Percentiles rank a stretch among this genome's conserved stretches.
These are phyloP conservation scores for Stereum hirsutum DNA, from an alignment of 1,284 basidiomycete species.

Conservation along the genomic window DNA sequence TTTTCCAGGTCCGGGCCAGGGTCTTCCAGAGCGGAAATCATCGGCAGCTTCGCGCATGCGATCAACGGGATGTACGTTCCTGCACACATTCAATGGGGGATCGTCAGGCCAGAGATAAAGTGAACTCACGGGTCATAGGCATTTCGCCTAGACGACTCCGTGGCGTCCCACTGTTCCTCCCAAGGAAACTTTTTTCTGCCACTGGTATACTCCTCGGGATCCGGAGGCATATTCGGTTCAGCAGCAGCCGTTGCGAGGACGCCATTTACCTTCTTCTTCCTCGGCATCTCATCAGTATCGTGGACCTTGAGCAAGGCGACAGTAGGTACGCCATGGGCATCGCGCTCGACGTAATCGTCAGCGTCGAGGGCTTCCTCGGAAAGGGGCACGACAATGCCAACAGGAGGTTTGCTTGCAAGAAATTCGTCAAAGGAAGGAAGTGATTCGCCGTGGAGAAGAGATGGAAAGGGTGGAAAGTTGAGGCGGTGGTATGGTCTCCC, in stretches of 20 bases:
- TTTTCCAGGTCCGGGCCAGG: slow-evolving; percentile 40
- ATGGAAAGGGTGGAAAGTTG: no score
- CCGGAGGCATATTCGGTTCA: background rate
- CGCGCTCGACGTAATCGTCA: slow-evolving; percentile 34
- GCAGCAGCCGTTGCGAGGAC: background rate
- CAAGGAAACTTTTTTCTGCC: no score
- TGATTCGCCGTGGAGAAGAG: no score
- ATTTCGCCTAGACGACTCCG: slow-evolving; percentile 31
- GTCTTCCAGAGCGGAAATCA: slow-evolving; percentile 45
- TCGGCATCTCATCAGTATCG: slow-evolving; percentile 30
- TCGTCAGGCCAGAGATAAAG: background rate
- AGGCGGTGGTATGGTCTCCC: no score
- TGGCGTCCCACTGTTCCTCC: slow-evolving; percentile 60
- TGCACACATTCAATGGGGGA: slow-evolving; percentile 14
- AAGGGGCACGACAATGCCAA: no score
- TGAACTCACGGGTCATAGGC: slow-evolving; percentile 33
- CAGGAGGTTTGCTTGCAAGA: no score
- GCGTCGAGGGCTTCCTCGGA: no score
- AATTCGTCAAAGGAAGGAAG: no score
- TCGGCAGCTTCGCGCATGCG: slow-evolving; percentile 43
- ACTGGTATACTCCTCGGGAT: slow-evolving; percentile 17
- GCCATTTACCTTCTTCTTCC: slow-evolving; percentile 27
- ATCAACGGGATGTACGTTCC: slow-evolving; percentile 33
- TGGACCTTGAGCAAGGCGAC: slow-evolving; percentile 45
- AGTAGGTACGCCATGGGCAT: slow-evolving; percentile 59